Conservation (phyloP, 129 eudicot species). For the Lactuca sativa region DNA sequence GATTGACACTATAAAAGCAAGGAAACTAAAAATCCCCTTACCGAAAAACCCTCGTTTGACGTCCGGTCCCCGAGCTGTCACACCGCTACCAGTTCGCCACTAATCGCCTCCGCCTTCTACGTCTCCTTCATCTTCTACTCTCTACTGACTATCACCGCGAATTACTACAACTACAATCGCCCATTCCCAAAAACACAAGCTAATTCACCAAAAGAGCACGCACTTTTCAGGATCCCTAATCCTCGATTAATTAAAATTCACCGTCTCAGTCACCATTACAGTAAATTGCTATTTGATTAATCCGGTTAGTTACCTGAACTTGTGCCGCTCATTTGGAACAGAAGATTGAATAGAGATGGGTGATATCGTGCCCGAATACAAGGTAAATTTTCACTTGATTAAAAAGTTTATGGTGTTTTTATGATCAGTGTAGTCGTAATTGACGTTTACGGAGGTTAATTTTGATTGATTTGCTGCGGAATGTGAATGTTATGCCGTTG, state of each 20-base stretch:
- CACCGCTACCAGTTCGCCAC: conserved; percentile 20
- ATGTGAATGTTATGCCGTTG: background rate
- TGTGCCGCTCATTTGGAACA: background rate
- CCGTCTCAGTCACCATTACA: background rate
- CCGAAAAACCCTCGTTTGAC: conserved; percentile 35
- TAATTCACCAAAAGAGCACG: conserved; percentile 6
- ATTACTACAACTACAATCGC: conserved; percentile 14
- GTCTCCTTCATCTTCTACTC: conserved; percentile 14
- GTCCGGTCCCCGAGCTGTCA: conserved; percentile 16
- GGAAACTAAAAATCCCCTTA: conserved; percentile 8
- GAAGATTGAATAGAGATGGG: conserved; percentile 23
- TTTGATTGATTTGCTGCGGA: conserved; percentile 1
- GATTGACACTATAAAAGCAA: conserved; percentile 11
- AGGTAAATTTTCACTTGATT: conserved; percentile 26
- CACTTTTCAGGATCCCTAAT: conserved; percentile 33
- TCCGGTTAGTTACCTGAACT: conserved; percentile 18
- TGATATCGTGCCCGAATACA: conserved; percentile 32
- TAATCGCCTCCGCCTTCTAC: conserved; percentile 7
- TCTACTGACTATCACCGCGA: background rate
- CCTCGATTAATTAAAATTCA: background rate
- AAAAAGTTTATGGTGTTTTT: background rate
- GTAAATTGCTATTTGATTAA: background rate
- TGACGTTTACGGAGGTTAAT: conserved; percentile 5
- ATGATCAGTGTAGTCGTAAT: conserved; percentile 8
- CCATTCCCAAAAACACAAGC: background rate